These are phyloP conservation scores for Jamesozyma lodderae DNA, from an alignment of 805 yeast species.

Conservation along the genomic window DNA sequence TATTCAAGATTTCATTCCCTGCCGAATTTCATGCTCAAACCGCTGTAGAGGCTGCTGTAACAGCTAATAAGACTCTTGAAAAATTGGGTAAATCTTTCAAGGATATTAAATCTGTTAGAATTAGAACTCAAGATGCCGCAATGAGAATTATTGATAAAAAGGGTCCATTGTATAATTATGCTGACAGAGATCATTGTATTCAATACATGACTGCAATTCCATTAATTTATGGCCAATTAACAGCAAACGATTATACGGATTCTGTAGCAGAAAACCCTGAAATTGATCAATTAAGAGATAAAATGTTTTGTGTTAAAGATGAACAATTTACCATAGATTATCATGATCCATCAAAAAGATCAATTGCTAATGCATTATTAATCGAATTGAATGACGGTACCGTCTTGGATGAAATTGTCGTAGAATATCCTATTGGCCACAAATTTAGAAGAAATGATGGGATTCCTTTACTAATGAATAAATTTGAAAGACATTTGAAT, in stretches of 20 bases:
- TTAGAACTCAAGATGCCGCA: conserved; percentile 54
- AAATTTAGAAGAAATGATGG: conserved; percentile 51
- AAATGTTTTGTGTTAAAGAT: conserved; percentile 48
- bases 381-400: conserved; percentile 48
- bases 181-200: conserved; percentile 57
- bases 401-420: conserved; percentile 41
- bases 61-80: conserved; percentile 32
- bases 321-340: conserved; percentile 41
- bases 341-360: conserved; percentile 48
- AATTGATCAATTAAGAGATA: conserved; percentile 42
- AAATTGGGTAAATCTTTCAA: conserved; percentile 36
- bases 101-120: conserved; percentile 42
- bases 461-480: conserved; percentile 41
- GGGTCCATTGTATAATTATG: conserved; percentile 54
- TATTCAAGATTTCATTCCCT: conserved; percentile 54
- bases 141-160: conserved; percentile 49
- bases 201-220: conserved; percentile 57
- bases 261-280: conserved; percentile 42
- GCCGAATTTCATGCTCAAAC: conserved; percentile 63
- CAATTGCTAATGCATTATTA: conserved; percentile 46
- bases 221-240: conserved; percentile 43
- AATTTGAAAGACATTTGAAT: conserved; percentile 43
- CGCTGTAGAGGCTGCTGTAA: conserved; percentile 51
- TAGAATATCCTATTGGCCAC: conserved; percentile 53
- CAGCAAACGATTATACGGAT: conserved; percentile 52